phyloP scores from a whole-genome alignment of 192 early-diverging fungal genomes.

The Coemansia sp. region DNA sequence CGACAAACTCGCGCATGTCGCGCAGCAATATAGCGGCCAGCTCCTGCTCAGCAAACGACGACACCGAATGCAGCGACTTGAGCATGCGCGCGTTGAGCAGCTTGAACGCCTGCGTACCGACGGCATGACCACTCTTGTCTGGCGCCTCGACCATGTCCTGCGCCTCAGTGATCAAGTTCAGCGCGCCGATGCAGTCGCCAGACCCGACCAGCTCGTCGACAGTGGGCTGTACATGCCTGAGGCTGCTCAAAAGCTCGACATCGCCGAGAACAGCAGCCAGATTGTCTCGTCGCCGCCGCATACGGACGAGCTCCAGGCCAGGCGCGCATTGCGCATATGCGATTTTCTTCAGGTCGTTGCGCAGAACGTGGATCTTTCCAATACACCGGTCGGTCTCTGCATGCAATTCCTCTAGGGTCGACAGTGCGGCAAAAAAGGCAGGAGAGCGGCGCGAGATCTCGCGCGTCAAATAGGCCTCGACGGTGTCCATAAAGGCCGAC shows the following conservation, averaged over 20 bases:
- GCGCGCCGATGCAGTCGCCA: constrained; percentile 81
- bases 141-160: constrained; percentile 48
- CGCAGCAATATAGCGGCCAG: constrained; percentile 44
- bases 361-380: constrained; percentile 76
- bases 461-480: constrained; percentile 89
- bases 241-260: constrained; percentile 69
- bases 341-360: constrained; percentile 62
- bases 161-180: constrained; percentile 86
- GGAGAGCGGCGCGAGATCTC: constrained; percentile 93
- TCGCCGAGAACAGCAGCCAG: constrained; percentile 64
- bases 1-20: constrained; percentile 51
- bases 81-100: constrained; percentile 26
- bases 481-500: constrained; percentile 85
- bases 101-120: constrained; percentile 30
- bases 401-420: constrained; percentile 89
- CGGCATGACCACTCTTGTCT: background rate
- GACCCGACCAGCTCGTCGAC: constrained; percentile 79
- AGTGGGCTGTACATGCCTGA: constrained; percentile 76
- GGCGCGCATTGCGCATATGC: constrained; percentile 67
- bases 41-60: constrained; percentile 38
- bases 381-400: constrained; percentile 89
- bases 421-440: constrained; percentile 93
- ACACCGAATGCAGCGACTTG: constrained; percentile 11
- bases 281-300: constrained; percentile 74
- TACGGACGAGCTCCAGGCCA: constrained; percentile 78